phyloP scores from a whole-genome alignment of 352 stramenopile genomes.

The Phytopythium aichiense region DNA sequence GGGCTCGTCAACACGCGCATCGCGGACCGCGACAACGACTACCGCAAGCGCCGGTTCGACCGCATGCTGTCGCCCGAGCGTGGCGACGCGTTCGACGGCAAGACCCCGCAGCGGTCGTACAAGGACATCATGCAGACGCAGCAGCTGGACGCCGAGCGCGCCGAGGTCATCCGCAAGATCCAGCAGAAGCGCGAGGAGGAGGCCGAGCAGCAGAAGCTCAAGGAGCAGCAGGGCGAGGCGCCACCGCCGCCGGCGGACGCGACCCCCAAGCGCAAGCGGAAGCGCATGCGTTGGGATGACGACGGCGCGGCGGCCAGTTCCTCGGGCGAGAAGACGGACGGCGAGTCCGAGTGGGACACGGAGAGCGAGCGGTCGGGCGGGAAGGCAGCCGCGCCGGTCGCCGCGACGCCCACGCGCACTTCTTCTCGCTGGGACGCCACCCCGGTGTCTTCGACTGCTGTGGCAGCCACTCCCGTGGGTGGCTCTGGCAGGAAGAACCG shows the following conservation, averaged over 20 bases:
- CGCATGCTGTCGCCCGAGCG: constrained; percentile 86
- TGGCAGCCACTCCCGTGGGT: constrained; percentile 29
- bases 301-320: constrained; percentile 18
- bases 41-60: constrained; percentile 88
- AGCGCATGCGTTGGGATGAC: constrained; percentile 87
- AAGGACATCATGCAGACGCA: constrained; percentile 92
- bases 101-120: constrained; percentile 79
- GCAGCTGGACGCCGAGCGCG: constrained; percentile 81
- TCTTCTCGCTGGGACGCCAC: constrained; percentile 80
- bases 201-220: constrained; percentile 26
- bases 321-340: constrained; percentile 53
- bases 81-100: constrained; percentile 86
- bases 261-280: constrained; percentile 57
- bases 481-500: constrained; percentile 61
- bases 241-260: constrained; percentile 18
- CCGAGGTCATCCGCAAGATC: constrained; percentile 86
- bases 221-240: constrained; percentile 30
- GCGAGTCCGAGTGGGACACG: constrained; percentile 78
- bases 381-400: constrained; percentile 24
- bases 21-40: constrained; percentile 91
- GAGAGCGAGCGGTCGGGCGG: constrained; percentile 34
- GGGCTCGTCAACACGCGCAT: constrained; percentile 94
- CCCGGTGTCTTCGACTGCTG: constrained; percentile 26
- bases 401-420: constrained; percentile 45
- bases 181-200: constrained; percentile 77